These are phyloP conservation scores for Jacaranda mimosifolia DNA, from an alignment of 257 asterid species.

Conservation along the genomic window DNA sequence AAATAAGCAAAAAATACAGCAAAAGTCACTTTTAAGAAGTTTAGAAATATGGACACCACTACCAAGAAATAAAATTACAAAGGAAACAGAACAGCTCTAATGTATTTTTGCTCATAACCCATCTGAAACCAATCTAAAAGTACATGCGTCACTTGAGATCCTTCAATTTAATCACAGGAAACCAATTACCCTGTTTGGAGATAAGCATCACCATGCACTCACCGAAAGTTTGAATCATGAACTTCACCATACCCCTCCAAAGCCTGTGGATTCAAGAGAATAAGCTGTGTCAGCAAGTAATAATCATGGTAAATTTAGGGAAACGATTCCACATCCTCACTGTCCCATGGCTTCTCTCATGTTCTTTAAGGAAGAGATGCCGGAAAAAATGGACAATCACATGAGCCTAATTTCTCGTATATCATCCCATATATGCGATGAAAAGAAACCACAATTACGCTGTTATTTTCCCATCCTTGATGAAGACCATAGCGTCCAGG, in stretches of 20 bases:
- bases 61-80: neutral
- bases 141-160: slow-evolving; percentile 26
- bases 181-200: slow-evolving; percentile 41
- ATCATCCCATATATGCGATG: slow-evolving; percentile 97
- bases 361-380: slow-evolving; percentile 89
- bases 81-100: neutral
- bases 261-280: slow-evolving; percentile 99
- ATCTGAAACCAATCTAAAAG: slow-evolving; percentile 30
- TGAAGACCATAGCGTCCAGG: slow-evolving; percentile 96
- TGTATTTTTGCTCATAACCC: slow-evolving; percentile 29
- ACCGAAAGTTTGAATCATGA: slow-evolving; percentile 87
- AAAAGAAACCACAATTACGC: slow-evolving; percentile 99
- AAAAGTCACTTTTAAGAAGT: neutral
- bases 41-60: slow-evolving; percentile 16
- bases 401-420: slow-evolving; percentile 83
- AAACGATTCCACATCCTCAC: slow-evolving; percentile 99
- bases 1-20: slow-evolving; percentile 6
- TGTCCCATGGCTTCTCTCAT: slow-evolving; percentile 95
- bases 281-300: slow-evolving; percentile 95
- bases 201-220: slow-evolving; percentile 63
- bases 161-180: slow-evolving; percentile 34
- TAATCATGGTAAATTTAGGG: slow-evolving; percentile 85
- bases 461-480: slow-evolving; percentile 99
- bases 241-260: slow-evolving; percentile 94
- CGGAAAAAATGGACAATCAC: slow-evolving; percentile 82